Conservation (phyloP, 768 basidiomycete genomes). For the Suillus bovinus region DNA sequence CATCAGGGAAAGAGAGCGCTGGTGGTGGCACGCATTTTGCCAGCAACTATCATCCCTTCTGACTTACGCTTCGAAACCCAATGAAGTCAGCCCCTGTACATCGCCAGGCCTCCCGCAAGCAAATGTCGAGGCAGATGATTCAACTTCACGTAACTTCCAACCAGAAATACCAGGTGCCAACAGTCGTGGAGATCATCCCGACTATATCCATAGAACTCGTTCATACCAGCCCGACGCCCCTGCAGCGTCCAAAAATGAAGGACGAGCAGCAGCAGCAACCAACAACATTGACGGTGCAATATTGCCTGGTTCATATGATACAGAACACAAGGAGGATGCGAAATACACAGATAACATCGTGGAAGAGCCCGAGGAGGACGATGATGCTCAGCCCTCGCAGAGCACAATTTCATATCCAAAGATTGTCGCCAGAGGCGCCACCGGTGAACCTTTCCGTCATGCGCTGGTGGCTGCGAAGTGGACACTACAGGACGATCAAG, state of each 20-base stretch:
- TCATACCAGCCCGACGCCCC: not conserved
- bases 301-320: not conserved
- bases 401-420: not conserved
- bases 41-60: not conserved
- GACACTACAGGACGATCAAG: not conserved
- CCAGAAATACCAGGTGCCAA: not conserved
- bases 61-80: too few species aligned
- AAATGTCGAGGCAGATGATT: not conserved
- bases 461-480: not conserved
- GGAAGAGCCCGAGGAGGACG: not conserved
- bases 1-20: not conserved
- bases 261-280: not conserved
- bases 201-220: not conserved
- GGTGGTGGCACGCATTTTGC: not conserved
- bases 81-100: not conserved
- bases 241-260: not conserved
- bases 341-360: not conserved
- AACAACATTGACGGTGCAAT: not conserved
- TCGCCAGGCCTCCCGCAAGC: not conserved
- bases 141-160: not conserved
- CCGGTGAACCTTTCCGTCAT: not conserved
- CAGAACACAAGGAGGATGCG: not conserved
- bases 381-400: not conserved
- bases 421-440: not conserved
- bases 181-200: not conserved